Evolutionary conservation across 345 rosid genomes (phyloP), one percentile per base, ranked within the genome.

Genomic region (Raphanus sativus): DNA sequence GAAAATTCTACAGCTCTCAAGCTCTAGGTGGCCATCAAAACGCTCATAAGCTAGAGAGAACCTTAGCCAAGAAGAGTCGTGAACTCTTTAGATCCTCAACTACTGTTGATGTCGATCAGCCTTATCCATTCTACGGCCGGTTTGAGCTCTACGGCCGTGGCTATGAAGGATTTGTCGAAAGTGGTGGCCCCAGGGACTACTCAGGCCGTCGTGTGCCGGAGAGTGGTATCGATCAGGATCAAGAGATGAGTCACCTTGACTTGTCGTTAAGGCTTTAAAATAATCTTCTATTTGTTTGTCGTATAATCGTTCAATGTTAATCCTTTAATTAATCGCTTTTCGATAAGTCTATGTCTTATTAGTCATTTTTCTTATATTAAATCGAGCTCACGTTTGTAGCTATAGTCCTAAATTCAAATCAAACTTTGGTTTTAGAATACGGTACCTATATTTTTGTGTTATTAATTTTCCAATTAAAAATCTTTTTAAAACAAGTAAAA

Each of bases 1-100:
- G 98, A 59, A 95, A 89, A 85, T 95, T 95, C 69, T 87, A 89
- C 17, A 95, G 99, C 77, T 95, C 99, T 34, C 99, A 95, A 80
- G 98, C 99, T n/a, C 94, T 95, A 28, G 99, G 99, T 2, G 97
- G 99, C 2, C 99, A 95, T 80, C 99, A 95, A 82, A 95, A 95
- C 80, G 99, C 98, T 25, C 99, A 92, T 79, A 95, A 91, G 84
- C 90, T 92, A 21, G 99, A 92, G 68, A 83, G 97, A 76, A 95
- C 96, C 12, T 81, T 95, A 9, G 97, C 99, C 69, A 95, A 91
- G 86, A 95, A 92, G 81, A 87, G 89, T 75, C 82, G 89, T 24
- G 95, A 89, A 79, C 77, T 83, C 45, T 76, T 67, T 10, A 77
- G 60, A 42, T 69, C 70, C 4, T 67, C 76, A 62, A 62, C 81